phyloP scores from a whole-genome alignment of 495 filamentous ascomycete species.

The Penicilliopsis zonata region DNA sequence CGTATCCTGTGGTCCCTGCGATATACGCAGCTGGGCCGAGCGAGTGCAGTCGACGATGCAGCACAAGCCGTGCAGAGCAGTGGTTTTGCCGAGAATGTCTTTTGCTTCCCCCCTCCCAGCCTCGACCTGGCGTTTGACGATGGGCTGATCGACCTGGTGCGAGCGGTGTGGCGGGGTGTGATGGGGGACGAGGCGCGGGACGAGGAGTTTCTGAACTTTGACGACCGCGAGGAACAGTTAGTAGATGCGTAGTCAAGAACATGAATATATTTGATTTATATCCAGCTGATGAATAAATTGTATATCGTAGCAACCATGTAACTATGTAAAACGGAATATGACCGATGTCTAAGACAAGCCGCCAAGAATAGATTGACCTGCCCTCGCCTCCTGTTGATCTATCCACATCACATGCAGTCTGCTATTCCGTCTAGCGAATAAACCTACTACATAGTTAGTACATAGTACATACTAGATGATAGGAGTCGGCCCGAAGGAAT shows the following conservation, averaged over 20 bases:
- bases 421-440: too few relatives aligned
- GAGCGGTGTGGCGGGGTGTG: slow-evolving; percentile 49
- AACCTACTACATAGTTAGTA: too few relatives aligned
- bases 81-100: slow-evolving; percentile 14
- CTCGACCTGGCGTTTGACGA: slow-evolving; percentile 63
- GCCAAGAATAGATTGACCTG: too few relatives aligned
- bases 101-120: slow-evolving; percentile 39
- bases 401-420: too few relatives aligned
- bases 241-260: slow-evolving; percentile 19
- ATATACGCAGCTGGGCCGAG: slow-evolving; percentile 41
- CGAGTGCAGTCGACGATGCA: slow-evolving; percentile 6
- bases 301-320: too few relatives aligned
- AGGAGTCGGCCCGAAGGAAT: too few relatives aligned
- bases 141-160: slow-evolving; percentile 43
- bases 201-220: slow-evolving; percentile 51
- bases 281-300: too few relatives aligned
- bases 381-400: too few relatives aligned
- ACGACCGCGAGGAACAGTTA: slow-evolving; percentile 26
- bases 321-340: too few relatives aligned
- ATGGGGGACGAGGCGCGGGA: slow-evolving; percentile 35
- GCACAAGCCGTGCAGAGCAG: slow-evolving; percentile 10
- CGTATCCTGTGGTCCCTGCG: slow-evolving; percentile 46
- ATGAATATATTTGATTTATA: too few relatives aligned
- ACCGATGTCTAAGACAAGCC: too few relatives aligned
- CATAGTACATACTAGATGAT: too few relatives aligned